These are phyloP conservation scores for Penicillium longicatenatum DNA, from an alignment of 495 filamentous ascomycete genomes.

Conservation along the genomic window DNA sequence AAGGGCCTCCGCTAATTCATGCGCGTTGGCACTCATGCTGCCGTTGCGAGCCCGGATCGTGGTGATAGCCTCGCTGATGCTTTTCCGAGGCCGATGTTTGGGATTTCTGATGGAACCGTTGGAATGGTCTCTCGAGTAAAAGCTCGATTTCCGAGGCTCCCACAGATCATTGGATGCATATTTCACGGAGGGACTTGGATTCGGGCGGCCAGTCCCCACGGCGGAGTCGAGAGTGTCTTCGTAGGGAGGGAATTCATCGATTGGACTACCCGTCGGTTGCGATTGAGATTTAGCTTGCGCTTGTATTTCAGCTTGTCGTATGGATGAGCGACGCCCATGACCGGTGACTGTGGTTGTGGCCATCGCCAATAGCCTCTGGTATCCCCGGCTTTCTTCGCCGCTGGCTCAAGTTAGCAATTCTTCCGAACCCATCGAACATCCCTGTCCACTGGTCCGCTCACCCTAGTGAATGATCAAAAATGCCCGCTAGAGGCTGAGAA, in stretches of 20 bases:
- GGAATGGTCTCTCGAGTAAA: constrained; percentile 36
- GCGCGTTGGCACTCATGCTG: constrained; percentile 88
- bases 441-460: neutral
- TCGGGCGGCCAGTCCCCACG: constrained; percentile 24
- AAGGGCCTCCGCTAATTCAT: constrained; percentile 89
- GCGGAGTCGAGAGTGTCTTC: constrained; percentile 39
- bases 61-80: constrained; percentile 80
- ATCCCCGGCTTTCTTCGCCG: neutral
- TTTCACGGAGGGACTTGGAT: constrained; percentile 33
- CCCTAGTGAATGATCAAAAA: neutral
- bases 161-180: constrained; percentile 38
- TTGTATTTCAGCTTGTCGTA: constrained; percentile 44
- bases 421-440: neutral
- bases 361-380: constrained; percentile 28
- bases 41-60: constrained; percentile 74
- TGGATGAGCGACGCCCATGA: constrained; percentile 47
- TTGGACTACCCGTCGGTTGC: constrained; percentile 41
- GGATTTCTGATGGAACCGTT: constrained; percentile 50
- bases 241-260: constrained; percentile 49
- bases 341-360: constrained; percentile 48
- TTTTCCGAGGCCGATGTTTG: constrained; percentile 74
- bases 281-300: constrained; percentile 33
- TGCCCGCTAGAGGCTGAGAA: neutral
- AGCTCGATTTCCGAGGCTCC: constrained; percentile 38
- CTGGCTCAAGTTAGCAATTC: neutral